Evolutionary conservation across 1,284 basidiomycete genomes (phyloP), one percentile per base, ranked within the genome.

Genomic region (Cutaneotrichosporon dermatis): DNA sequence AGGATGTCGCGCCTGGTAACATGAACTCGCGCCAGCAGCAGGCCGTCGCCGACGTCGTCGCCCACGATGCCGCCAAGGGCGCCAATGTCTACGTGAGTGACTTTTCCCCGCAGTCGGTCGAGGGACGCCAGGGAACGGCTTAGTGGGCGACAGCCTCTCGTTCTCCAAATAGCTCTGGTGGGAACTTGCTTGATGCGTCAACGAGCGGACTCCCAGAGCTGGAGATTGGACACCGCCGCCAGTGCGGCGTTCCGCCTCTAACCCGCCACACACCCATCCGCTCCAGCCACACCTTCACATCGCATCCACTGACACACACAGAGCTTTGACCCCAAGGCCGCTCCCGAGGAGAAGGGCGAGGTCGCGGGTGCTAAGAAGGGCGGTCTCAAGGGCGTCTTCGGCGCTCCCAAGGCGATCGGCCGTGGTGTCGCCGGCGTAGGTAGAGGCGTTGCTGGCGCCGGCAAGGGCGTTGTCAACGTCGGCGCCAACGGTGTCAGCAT

Each of bases 311-410:
- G 12, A 55, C 55, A 41, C 9, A 7, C 4, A 12, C 85, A 92
- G 79, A 81, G 84, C 0, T 93, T 94, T 77, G 81, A 88, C 79
- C 86, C 90, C 41, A 83, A 91, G 61, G 84, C 86, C 11, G 75
- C 85, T 0, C 89, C 91, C 1, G 79, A 83, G 48, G 80, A 88
- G 72, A 94, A 94, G 80, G 88, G 82, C 13, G 85, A 93, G 79
- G 80, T 77, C 8, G 85, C 85, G 42, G 84, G 45, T 16, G 45
- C 55, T 6, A 57, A 54, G 49, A 61, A 52, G 49, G 41, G 44
- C 43, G 62, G 59, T 35, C 41, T 58, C 35, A 61, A 83, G 53
- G 82, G 84, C 69, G 81, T 76, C 57, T 80, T 82, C 45, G 79
- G 85, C 70, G 81, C 59, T 7, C 62, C 62, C 46, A 61, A 61